Conservation (phyloP, 768 basidiomycete genomes). For the Mrakia blollopis region DNA sequence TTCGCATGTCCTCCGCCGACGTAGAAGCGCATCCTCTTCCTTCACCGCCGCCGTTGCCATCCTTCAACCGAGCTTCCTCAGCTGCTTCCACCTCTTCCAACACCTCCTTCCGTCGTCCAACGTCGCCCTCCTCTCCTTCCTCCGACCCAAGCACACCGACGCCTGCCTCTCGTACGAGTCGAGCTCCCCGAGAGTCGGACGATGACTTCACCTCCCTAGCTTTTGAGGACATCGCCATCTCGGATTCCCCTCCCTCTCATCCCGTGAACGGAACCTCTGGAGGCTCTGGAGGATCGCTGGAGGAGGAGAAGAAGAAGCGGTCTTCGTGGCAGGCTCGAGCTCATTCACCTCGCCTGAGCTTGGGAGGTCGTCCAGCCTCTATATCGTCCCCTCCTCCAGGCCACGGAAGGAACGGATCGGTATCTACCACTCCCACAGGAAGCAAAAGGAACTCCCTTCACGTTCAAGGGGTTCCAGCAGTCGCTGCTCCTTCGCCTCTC, state of each 20-base stretch:
- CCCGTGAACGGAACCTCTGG: slow-evolving; percentile 5
- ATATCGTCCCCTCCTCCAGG: background rate
- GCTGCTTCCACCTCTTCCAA: background rate
- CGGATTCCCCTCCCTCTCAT: background rate
- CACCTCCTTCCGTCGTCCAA: background rate
- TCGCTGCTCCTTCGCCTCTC: slow-evolving; percentile 9
- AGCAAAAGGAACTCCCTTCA: slow-evolving; percentile 3
- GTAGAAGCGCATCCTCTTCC: background rate
- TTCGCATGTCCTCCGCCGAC: background rate
- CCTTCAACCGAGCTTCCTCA: background rate
- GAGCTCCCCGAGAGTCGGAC: background rate
- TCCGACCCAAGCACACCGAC: background rate
- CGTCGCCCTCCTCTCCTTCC: background rate
- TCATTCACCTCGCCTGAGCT: slow-evolving; percentile 2
- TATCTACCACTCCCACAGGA: background rate
- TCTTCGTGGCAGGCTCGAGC: background rate
- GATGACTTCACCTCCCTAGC: background rate
- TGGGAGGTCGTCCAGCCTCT: background rate
- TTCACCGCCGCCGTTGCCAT: background rate
- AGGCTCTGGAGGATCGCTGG: background rate
- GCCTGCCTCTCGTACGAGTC: background rate
- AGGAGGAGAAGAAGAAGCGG: background rate
- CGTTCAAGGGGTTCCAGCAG: background rate
- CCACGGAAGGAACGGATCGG: background rate
- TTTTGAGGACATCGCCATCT: slow-evolving; percentile 14